Evolutionary conservation across 768 basidiomycete genomes (phyloP).

Genomic region (Pleurotus giganteus): DNA sequence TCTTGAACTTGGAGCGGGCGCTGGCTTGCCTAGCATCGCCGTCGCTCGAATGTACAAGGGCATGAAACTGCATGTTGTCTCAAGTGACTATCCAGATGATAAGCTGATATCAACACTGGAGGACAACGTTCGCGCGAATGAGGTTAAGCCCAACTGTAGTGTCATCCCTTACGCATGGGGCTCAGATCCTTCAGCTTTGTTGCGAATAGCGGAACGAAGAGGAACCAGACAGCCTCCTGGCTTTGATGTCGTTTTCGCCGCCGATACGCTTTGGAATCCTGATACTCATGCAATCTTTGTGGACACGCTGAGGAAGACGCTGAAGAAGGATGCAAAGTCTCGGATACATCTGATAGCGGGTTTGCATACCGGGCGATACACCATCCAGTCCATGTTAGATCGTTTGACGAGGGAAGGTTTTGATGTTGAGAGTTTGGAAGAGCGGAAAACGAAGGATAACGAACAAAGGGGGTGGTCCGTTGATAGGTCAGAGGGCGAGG

Average conservation of each 20-base stretch:
- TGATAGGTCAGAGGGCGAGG: slow-evolving; percentile 48
- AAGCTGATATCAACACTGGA: slow-evolving; percentile 54
- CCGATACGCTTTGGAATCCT: slow-evolving; percentile 79
- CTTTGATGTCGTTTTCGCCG: slow-evolving; percentile 68
- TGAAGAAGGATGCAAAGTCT: slow-evolving; percentile 40
- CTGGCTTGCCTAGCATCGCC: slow-evolving; percentile 71
- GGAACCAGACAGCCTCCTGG: slow-evolving; percentile 8
- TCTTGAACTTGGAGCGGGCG: slow-evolving; percentile 75
- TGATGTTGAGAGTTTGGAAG: slow-evolving; percentile 40
- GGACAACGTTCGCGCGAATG: slow-evolving; percentile 55
- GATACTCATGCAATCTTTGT: slow-evolving; percentile 56
- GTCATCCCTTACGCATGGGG: slow-evolving; percentile 69
- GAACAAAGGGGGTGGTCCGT: slow-evolving; percentile 50
- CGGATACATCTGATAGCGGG: slow-evolving; percentile 70
- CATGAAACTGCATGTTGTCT: slow-evolving; percentile 39
- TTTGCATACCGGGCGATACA: slow-evolving; percentile 74
- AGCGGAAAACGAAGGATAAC: slow-evolving; percentile 44
- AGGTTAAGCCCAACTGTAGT: slow-evolving; percentile 43
- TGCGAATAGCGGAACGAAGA: background rate
- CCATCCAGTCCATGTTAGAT: slow-evolving; percentile 59
- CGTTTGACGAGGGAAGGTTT: slow-evolving; percentile 39
- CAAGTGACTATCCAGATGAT: slow-evolving; percentile 74
- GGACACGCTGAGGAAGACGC: slow-evolving; percentile 45
- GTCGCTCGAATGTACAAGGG: slow-evolving; percentile 46
- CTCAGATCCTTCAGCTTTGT: slow-evolving; percentile 36